Evolutionary conservation across 2,329 filamentous ascomycete species (phyloP).

Genomic region (Microcyclosporella mali): DNA sequence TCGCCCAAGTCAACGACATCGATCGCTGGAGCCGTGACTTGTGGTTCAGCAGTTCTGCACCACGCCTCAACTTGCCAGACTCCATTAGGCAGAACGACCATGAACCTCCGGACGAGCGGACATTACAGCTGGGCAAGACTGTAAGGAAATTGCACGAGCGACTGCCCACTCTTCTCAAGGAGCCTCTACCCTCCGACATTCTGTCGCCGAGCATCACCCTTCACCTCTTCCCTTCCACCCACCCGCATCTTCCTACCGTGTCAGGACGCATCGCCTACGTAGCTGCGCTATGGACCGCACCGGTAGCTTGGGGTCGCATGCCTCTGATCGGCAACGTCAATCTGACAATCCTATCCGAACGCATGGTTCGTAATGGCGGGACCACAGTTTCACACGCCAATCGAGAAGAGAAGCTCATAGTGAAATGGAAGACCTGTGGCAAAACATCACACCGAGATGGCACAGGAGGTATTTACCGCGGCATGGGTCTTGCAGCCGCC

Average conservation of each 20-base stretch:
- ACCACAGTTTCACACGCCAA: conserved; percentile 32
- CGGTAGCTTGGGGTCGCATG: conserved; percentile 89
- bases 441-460: conserved; percentile 43
- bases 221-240: conserved; percentile 64
- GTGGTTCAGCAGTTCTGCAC: conserved; percentile 41
- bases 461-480: conserved; percentile 42
- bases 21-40: conserved; percentile 30
- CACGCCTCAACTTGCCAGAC: conserved; percentile 16
- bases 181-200: conserved; percentile 56
- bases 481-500: conserved; percentile 25
- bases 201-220: conserved; percentile 57
- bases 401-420: conserved; percentile 72
- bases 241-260: conserved; percentile 86
- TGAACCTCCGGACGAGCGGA: conserved; percentile 52
- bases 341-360: conserved; percentile 80
- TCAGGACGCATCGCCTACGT: conserved; percentile 85
- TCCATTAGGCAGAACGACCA: conserved; percentile 20
- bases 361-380: conserved; percentile 62
- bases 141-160: conserved; percentile 56
- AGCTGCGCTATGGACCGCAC: conserved; percentile 90
- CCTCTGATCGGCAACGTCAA: conserved; percentile 86
- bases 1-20: conserved; percentile 28
- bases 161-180: conserved; percentile 55
- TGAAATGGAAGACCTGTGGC: conserved; percentile 74
- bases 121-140: conserved; percentile 57